A percentile compares a stretch with the other conserved stretches of the same genome.
Conservation (phyloP, 23 red algal species). For the Porphyridium purpureum region DNA sequence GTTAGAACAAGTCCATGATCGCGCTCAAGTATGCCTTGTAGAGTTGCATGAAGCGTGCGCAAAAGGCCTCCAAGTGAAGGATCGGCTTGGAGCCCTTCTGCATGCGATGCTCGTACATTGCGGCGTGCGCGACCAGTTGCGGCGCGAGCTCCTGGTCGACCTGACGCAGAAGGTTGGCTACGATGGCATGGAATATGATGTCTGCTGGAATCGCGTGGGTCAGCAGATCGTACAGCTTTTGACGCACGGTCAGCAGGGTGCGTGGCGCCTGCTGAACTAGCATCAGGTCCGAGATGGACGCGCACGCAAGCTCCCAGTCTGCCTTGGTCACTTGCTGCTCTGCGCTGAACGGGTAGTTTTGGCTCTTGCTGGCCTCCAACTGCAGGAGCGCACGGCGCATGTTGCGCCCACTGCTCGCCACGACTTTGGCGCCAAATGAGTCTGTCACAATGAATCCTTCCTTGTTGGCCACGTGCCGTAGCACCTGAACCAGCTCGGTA, state of each 20-base stretch:
- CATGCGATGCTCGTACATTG: constrained; percentile 69
- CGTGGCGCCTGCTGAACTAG: constrained; percentile 38
- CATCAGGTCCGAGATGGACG: constrained; percentile 48
- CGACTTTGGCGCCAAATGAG: constrained; percentile 9
- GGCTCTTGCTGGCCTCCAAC: constrained; percentile 23
- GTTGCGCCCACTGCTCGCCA: constrained; percentile 24
- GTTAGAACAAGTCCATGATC: no score
- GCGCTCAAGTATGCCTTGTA: constrained; percentile 18
- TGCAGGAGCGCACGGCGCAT: constrained; percentile 60
- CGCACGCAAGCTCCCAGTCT: constrained; percentile 75
- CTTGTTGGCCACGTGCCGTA: constrained; percentile 21
- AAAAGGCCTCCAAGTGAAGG: constrained; percentile 91
- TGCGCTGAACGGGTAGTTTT: constrained; percentile 1
- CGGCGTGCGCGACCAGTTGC: constrained; percentile 47
- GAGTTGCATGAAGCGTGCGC: constrained; percentile 75
- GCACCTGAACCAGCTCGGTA: constrained; percentile 18
- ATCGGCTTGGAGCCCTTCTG: constrained; percentile 74
- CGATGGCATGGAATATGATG: constrained; percentile 44
- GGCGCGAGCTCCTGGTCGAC: constrained; percentile 58
- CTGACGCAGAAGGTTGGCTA: constrained; percentile 42
- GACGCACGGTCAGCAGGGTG: constrained; percentile 45
- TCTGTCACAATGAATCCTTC: constrained; percentile 35
- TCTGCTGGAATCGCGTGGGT: constrained; percentile 72
- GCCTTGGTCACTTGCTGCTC: constrained; percentile 10
- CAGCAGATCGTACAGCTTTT: constrained; percentile 63